These are phyloP conservation scores for Suhomyces sp. DNA, from an alignment of 805 yeast genomes.

Conservation along the genomic window DNA sequence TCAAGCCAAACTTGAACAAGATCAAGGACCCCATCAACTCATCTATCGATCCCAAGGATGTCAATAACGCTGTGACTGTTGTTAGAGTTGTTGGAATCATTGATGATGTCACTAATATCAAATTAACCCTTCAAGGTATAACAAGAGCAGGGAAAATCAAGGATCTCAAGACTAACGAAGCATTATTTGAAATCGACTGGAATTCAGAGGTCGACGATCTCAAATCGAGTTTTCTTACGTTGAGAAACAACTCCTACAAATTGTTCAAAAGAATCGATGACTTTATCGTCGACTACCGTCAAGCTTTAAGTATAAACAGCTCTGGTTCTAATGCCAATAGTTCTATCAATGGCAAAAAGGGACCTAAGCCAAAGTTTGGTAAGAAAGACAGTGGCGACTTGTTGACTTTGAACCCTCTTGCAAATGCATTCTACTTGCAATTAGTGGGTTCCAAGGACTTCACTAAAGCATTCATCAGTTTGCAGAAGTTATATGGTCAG, in stretches of 20 bases:
- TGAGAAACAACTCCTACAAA: conserved; percentile 17
- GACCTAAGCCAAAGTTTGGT: conserved; percentile 9
- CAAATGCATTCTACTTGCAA: conserved; percentile 57
- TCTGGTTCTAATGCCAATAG: conserved; percentile 11
- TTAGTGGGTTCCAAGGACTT: conserved; percentile 49
- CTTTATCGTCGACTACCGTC: conserved; percentile 39
- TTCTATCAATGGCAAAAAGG: conserved; percentile 11
- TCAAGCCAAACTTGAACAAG: conserved; percentile 32
- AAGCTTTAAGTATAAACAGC: conserved; percentile 23
- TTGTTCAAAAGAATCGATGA: conserved; percentile 39
- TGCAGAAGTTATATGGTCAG: conserved; percentile 35
- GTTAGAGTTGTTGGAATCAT: conserved; percentile 48
- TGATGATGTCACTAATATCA: conserved; percentile 43
- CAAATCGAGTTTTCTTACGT: conserved; percentile 15
- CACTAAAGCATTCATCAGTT: conserved; percentile 41
- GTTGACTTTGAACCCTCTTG: conserved; percentile 56
- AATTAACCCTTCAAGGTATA: conserved; percentile 50
- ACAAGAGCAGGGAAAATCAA: conserved; percentile 36
- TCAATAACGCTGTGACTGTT: conserved; percentile 36
- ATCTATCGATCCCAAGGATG: conserved; percentile 7
- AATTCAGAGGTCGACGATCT: conserved; percentile 17
- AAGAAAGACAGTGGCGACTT: conserved; percentile 25
- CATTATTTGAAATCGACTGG: conserved; percentile 27
- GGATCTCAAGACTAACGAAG: conserved; percentile 21
- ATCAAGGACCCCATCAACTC: conserved; percentile 23